Evolutionary conservation across 2,329 filamentous ascomycete genomes (phyloP).

Genomic region (Alternaria triticimaculans): DNA sequence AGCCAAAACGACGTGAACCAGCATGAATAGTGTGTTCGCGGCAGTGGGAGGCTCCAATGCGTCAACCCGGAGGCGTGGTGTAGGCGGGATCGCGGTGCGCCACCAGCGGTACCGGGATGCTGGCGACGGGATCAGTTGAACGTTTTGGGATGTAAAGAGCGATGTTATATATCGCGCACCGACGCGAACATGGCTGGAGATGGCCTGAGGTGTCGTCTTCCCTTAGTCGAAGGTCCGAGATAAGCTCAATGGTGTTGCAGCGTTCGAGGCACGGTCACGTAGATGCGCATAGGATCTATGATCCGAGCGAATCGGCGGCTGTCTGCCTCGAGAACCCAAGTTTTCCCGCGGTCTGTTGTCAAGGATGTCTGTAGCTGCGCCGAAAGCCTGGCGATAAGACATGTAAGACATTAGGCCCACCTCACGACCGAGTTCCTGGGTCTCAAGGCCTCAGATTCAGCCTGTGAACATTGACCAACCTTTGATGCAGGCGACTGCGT

Average conservation of each 20-base stretch:
- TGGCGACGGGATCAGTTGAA: constrained; percentile 9
- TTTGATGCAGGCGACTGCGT: not conserved
- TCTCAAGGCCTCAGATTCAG: no score
- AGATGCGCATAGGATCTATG: not conserved
- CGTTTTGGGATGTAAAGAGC: constrained; percentile 18
- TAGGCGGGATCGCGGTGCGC: not conserved
- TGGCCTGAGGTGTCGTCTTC: not conserved
- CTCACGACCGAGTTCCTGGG: not conserved
- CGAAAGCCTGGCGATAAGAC: not conserved
- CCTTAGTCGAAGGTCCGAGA: not conserved
- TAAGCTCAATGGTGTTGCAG: not conserved
- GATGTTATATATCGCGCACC: not conserved
- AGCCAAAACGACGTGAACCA: not conserved
- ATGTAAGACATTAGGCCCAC: not conserved
- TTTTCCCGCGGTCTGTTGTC: not conserved
- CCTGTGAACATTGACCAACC: not conserved
- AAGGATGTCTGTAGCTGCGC: not conserved
- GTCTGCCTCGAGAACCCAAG: not conserved
- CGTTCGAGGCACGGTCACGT: not conserved
- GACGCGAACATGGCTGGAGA: not conserved
- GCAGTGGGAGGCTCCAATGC: not conserved
- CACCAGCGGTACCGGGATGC: not conserved
- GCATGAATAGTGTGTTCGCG: not conserved
- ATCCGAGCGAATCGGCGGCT: not conserved
- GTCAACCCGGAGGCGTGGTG: not conserved